Evolutionary conservation across 1,284 basidiomycete species (phyloP), one percentile per base, ranked within the genome.

Genomic region (Porogramme epimiltina): DNA sequence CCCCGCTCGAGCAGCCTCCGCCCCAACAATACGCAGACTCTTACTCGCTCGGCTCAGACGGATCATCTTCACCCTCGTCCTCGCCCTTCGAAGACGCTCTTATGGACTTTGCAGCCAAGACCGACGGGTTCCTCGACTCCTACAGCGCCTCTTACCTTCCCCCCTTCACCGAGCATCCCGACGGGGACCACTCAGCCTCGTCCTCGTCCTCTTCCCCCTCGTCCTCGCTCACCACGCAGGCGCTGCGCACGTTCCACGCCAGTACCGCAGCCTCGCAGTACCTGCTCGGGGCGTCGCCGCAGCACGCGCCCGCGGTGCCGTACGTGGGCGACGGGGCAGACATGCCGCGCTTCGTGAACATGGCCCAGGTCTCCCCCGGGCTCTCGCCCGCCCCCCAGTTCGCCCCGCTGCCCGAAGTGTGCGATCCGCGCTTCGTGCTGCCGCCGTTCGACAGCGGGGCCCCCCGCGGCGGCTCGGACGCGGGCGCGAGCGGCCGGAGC

Each of bases 291-390:
- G 34, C n/a, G n/a, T n/a, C n/a, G n/a, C n/a, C n/a, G n/a, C n/a
- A n/a, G n/a, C n/a, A 43, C 31, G 49, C 59, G 15, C 19, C 47
- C 22, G 23, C 52, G 4, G 40, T 52, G 40, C 59, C 51, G 28
- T 64, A 56, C 51, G 49, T 60, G 18, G 54, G 54, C 16, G 46
- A 56, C 28, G 57, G 58, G 23, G 40, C 42, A 28, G 50, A 55
- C 18, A 50, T 54, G n/a, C 61, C 59, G 8, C 60, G 60, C 31
- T 66, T 59, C 54, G 62, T 67, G 23, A 56, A 61, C 52, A 61
- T 63, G 25, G 56, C 64, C 15, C 63, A 68, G 31, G 59, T 31
- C 28, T 31, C 28, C 8, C 28, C 65, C 33, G 55, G 53, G 38
- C 56, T 31, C 28, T 31, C 28, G 28, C 28, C 65, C 33, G 55